Evolutionary conservation across 371 early-diverging fungal genomes (phyloP), one percentile per base, ranked within the genome.

Genomic region (Saksenaea vasiformis): DNA sequence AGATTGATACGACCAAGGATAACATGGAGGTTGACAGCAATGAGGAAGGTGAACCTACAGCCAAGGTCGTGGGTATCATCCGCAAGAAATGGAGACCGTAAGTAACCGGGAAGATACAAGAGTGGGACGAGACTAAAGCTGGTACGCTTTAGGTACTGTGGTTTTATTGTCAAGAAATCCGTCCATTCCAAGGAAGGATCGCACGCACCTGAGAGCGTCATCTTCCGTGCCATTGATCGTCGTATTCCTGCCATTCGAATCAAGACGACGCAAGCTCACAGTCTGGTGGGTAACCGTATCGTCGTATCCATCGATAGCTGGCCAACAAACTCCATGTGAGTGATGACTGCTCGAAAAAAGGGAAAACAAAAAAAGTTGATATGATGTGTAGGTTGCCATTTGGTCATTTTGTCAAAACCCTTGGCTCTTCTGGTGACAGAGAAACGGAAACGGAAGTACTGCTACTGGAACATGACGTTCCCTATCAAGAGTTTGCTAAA

Each of bases 361-460:
- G 24, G 1, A n/a, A n/a, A 10, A 58, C 3, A 56, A 24, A 34
- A 13, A 31, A 22, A 31, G 4, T 11, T 34, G 10, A 11, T 43
- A 1, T 41, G 13, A 9, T 26, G 69, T 77, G 73, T 24, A 80
- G 78, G 11, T 63, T 69, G 63, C 98, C 99, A 2, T 60, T 81
- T 38, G 99, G 99, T 19, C 99, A 98, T 70, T 97, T 95, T 73
- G 95, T 98, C 37, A 86, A 91, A 34, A 83, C 89, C 0, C 73
- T 98, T 54, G 99, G 99, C 43, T 86, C 87, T 8, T 95, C 96
- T 27, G 97, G 96, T 26, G 97, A 98, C 76, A 85, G 87, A 69
- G 88, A 89, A 17, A 96, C 97, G 0, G 99, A 98, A 71, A 96
- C 97, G 3, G 95, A 98, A 68, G 97, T 97, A 4, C 76, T 98